Base-by-base conservation (phyloP, 495 filamentous ascomycete species). In the Tuber melanosporum region DNA sequence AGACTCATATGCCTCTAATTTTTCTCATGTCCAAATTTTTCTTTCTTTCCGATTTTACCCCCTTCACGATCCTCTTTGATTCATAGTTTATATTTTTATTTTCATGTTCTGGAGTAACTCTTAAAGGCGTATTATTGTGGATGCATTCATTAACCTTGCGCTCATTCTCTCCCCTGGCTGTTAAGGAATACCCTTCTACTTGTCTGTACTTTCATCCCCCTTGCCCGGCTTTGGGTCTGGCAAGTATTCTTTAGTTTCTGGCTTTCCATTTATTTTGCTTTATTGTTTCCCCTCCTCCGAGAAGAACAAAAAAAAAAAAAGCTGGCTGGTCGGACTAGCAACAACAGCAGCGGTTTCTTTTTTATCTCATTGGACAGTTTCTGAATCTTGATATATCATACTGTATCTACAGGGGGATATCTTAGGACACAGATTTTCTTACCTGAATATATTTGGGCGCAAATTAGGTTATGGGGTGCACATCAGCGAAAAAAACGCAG, bases 41-140 rank as follows among this genome's bases (percentile, higher is more conserved):
- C 57, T 72, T 75, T 45, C 43, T 73, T 47, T 74, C 45, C 57
- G 10, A 43, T 75, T 73, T 43, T 52, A n/a, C 71, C 57, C 73
- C 62, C 52, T 66, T 73, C 57, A 66, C 32, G 26, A 66, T 36
- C 57, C 57, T 26, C 57, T 66, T 66, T 26, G 26, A 66, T 66
- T 36, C 57, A 57, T 72, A 62, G 72, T 75, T 71, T 71, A 47
- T 36, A 47, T 73, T 47, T 75, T 45, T 72, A 12, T 57, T 75
- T 73, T 62, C 74, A 36, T 49, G 47, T 71, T 49, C 73, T 70
- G 72, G 57, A 19, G 57, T 71, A 69, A 49, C 71, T 73, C 72
- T 73, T 36, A 43, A 71, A 80, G 78, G 78, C 78, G 78, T 80
- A 80, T 66, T 74, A 72, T 80, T 79, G 73, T 49, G 75, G 52